Conservation (phyloP, 208 protist species). For the Balamuthia mandrillaris region DNA sequence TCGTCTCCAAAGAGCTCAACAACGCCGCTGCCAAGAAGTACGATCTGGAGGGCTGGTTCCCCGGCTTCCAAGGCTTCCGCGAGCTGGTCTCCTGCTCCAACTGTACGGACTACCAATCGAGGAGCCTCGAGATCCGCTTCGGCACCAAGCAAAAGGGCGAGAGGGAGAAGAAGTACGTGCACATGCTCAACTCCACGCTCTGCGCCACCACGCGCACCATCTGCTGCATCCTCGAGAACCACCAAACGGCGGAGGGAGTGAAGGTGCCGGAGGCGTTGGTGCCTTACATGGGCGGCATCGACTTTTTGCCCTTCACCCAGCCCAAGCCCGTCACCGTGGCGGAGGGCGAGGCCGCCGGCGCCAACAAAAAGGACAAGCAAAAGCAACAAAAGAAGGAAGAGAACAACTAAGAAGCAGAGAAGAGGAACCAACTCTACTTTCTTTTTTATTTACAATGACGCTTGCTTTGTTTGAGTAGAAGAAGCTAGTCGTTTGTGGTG, state of each 20-base stretch:
- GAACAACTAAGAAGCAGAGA: neutral
- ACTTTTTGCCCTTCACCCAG: slow-evolving; percentile 61
- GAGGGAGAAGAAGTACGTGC: slow-evolving; percentile 93
- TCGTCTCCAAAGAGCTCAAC: slow-evolving; percentile 94
- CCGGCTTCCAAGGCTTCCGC: slow-evolving; percentile 88
- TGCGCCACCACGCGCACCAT: slow-evolving; percentile 96
- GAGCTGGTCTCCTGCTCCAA: slow-evolving; percentile 99
- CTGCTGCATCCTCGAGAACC: slow-evolving; percentile 99
- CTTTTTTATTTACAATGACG: neutral
- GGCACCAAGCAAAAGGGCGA: slow-evolving; percentile 55
- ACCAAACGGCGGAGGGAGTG: slow-evolving; percentile 73
- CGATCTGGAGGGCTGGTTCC: slow-evolving; percentile 99
- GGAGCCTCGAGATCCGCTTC: slow-evolving; percentile 76
- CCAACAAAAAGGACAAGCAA: neutral
- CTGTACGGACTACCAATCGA: slow-evolving; percentile 99
- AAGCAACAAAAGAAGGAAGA: neutral
- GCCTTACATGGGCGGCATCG: slow-evolving; percentile 74
- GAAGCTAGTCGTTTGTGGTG: neutral
- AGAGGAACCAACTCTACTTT: neutral
- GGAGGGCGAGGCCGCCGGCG: neutral
- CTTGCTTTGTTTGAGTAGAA: neutral
- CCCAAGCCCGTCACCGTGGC: neutral
- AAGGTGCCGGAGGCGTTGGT: slow-evolving; percentile 72
- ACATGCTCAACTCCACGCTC: slow-evolving; percentile 99
- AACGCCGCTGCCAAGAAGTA: slow-evolving; percentile 99